Conservation (phyloP, 768 basidiomycete species). For the Trametes sanguinea region DNA sequence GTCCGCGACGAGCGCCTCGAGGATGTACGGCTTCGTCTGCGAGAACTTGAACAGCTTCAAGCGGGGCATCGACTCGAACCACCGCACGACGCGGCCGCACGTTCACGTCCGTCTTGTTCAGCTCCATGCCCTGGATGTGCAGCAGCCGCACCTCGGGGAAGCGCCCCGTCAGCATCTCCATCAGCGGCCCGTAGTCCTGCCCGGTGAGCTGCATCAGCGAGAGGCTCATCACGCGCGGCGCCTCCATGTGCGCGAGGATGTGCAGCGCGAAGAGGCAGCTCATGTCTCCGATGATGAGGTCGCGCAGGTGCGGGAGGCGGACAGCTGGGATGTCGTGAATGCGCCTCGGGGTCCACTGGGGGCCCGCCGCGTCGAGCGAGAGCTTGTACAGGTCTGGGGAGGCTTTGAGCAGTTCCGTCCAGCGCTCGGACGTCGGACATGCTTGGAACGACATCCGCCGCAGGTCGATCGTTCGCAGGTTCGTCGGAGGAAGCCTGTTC, state of each 20-base stretch:
- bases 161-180: constrained; percentile 45
- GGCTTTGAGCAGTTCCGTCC: constrained; percentile 40
- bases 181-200: constrained; percentile 52
- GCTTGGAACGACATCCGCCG: constrained; percentile 57
- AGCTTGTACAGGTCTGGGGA: constrained; percentile 52
- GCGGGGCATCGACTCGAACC: constrained; percentile 60
- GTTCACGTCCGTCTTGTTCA: constrained; percentile 32
- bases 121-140: constrained; percentile 50
- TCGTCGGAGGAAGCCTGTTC: constrained; percentile 45
- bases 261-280: constrained; percentile 48
- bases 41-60: constrained; percentile 35
- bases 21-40: constrained; percentile 36
- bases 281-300: constrained; percentile 60
- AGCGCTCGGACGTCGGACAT: constrained; percentile 50
- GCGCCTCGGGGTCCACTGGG: constrained; percentile 18
- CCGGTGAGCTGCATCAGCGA: constrained; percentile 56
- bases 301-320: constrained; percentile 49
- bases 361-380: constrained; percentile 61
- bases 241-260: constrained; percentile 50
- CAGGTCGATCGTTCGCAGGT: constrained; percentile 67
- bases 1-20: constrained; percentile 52
- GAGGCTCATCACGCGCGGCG: constrained; percentile 58
- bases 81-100: constrained; percentile 42
- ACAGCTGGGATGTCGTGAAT: constrained; percentile 37
- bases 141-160: constrained; percentile 58